phyloP scores from a whole-genome alignment of 2,329 filamentous ascomycete species.

The Aspergillus chevalieri region DNA sequence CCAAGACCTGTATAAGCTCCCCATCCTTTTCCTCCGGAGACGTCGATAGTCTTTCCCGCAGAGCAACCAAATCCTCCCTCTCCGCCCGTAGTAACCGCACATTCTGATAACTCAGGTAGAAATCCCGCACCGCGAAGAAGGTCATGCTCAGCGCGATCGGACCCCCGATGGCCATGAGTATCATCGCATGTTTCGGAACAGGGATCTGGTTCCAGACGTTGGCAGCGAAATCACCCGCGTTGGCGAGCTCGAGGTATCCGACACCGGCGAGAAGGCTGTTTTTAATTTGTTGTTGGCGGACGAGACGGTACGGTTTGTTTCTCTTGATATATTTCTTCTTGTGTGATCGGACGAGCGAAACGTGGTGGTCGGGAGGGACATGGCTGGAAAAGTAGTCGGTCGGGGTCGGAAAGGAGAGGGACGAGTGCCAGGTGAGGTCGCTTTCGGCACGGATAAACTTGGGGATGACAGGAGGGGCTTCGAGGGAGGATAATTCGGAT shows the following conservation, averaged over 20 bases:
- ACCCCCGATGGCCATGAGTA: constrained; percentile 51
- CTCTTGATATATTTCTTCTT: constrained; percentile 1
- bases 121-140: constrained; percentile 44
- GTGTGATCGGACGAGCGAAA: not conserved
- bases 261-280: constrained; percentile 36
- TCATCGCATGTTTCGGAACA: constrained; percentile 44
- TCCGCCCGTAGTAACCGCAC: constrained; percentile 42
- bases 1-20: constrained; percentile 18
- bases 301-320: constrained; percentile 12
- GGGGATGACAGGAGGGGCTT: constrained; percentile 6
- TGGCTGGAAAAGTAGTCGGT: not conserved
- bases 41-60: constrained; percentile 4
- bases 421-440: constrained; percentile 15
- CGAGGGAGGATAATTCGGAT: not conserved
- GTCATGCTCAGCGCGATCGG: constrained; percentile 42
- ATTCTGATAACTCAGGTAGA: constrained; percentile 41
- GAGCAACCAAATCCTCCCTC: constrained; percentile 25
- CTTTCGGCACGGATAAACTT: constrained; percentile 16
- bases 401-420: constrained; percentile 1
- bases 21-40: constrained; percentile 10
- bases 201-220: constrained; percentile 53
- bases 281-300: constrained; percentile 25
- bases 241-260: constrained; percentile 51
- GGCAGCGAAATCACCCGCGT: constrained; percentile 53
- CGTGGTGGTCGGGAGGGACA: not conserved